Conservation (phyloP, 805 yeast species). For the Pichia thaimueangensis region DNA sequence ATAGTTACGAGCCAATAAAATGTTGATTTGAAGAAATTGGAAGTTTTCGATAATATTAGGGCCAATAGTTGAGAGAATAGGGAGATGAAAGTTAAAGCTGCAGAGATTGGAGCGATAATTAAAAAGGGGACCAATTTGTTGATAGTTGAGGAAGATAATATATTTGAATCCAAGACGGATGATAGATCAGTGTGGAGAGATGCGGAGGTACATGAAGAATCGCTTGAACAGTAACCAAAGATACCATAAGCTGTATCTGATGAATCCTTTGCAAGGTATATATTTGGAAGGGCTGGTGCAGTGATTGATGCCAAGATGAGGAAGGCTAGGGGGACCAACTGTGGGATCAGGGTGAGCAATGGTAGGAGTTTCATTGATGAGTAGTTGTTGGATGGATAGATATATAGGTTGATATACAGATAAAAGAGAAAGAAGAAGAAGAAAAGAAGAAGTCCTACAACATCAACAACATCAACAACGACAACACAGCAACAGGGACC, state of each 20-base stretch:
- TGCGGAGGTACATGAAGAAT: slow-evolving; percentile 28
- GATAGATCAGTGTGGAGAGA: slow-evolving; percentile 21
- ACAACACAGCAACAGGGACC: no score
- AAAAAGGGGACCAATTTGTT: slow-evolving; percentile 47
- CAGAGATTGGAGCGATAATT: slow-evolving; percentile 60
- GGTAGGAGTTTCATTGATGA: not conserved
- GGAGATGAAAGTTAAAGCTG: slow-evolving; percentile 50
- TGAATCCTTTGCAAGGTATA: slow-evolving; percentile 44
- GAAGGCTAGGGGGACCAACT: slow-evolving; percentile 52
- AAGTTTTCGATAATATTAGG: not conserved
- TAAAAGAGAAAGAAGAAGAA: no score
- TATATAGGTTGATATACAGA: no score
- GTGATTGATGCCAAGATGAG: slow-evolving; percentile 56
- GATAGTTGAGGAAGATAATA: slow-evolving; percentile 30
- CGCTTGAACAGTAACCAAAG: slow-evolving; percentile 53
- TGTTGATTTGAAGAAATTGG: slow-evolving; percentile 10
- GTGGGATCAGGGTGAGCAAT: slow-evolving; percentile 35
- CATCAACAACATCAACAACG: no score
- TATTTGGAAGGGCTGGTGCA: slow-evolving; percentile 47
- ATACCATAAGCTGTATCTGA: slow-evolving; percentile 47
- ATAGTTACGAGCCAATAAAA: slow-evolving; percentile 38
- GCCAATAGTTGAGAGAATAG: slow-evolving; percentile 33
- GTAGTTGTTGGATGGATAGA: no score
- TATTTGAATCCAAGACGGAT: not conserved
- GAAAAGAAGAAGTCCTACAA: no score